These are phyloP conservation scores for Eucalyptus cloeziana DNA, from an alignment of 345 rosid species.

Conservation along the genomic window DNA sequence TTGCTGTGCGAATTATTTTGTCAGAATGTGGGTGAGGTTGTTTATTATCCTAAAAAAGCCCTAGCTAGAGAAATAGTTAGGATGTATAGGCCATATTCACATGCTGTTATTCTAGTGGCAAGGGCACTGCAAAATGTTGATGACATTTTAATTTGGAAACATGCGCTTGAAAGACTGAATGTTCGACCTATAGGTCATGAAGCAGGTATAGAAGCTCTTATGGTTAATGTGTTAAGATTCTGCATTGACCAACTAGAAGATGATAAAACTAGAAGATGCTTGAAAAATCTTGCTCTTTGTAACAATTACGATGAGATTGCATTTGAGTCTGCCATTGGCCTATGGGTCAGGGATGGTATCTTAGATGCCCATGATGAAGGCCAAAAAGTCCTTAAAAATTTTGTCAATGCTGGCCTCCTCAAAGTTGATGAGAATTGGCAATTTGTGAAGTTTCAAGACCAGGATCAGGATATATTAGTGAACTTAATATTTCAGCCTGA, in stretches of 20 bases:
- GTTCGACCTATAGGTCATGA: not conserved
- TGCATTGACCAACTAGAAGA: not conserved
- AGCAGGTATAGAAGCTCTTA: not conserved
- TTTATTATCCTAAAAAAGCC: not conserved
- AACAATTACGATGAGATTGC: not conserved
- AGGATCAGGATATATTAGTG: not conserved
- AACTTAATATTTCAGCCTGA: not conserved
- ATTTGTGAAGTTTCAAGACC: not conserved
- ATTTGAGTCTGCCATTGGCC: not conserved
- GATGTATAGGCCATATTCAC: not conserved
- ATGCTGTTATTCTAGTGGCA: not conserved
- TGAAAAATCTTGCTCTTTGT: not conserved
- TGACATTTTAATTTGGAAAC: not conserved
- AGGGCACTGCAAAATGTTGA: not conserved
- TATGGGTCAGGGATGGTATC: not conserved
- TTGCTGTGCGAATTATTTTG: not conserved
- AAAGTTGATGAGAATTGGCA: not conserved
- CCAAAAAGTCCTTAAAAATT: not conserved
- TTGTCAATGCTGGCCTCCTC: not conserved
- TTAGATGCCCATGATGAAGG: not conserved
- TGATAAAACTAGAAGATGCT: not conserved
- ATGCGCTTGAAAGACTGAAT: not conserved
- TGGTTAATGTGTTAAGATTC: not conserved
- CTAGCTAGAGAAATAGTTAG: not conserved
- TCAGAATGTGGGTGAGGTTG: not conserved